A percentile compares a stretch with the other conserved stretches of the same genome.
Evolutionary conservation across 495 filamentous ascomycete species (phyloP).

Genomic region (Penicillium daleae): DNA sequence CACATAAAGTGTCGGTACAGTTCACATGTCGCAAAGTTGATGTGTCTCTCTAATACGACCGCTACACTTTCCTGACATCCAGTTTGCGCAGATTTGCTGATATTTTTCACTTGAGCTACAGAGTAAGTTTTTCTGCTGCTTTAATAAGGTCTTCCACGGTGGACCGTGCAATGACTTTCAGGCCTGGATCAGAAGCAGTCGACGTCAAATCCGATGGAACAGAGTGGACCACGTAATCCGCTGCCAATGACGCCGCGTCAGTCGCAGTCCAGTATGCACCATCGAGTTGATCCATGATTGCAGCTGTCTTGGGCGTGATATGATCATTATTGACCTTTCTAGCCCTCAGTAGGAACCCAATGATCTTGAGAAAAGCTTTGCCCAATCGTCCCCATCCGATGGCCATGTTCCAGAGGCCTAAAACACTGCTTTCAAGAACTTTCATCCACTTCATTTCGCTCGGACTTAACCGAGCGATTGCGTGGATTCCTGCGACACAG

Average conservation of each 20-base stretch:
- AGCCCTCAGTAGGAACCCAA: constrained; percentile 26
- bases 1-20: background rate
- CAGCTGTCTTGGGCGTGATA: constrained; percentile 23
- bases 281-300: constrained; percentile 25
- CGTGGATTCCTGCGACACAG: constrained; percentile 29
- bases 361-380: constrained; percentile 34
- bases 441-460: constrained; percentile 28
- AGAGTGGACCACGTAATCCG: constrained; percentile 30
- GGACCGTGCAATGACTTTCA: background rate
- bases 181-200: background rate
- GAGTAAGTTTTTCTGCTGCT: background rate
- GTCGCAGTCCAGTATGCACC: constrained; percentile 24
- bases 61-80: background rate
- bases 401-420: constrained; percentile 36
- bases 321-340: background rate
- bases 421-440: constrained; percentile 32
- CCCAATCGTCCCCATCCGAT: constrained; percentile 33
- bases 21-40: background rate
- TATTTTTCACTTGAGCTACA: background rate
- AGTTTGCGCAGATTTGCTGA: background rate
- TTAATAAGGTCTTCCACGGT: background rate
- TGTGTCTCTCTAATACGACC: background rate
- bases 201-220: background rate
- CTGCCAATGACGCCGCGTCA: constrained; percentile 26
- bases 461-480: constrained; percentile 21